Evolutionary conservation across 768 basidiomycete species (phyloP), one percentile per base, ranked within the genome.

Genomic region (Polyporus arcularius): DNA sequence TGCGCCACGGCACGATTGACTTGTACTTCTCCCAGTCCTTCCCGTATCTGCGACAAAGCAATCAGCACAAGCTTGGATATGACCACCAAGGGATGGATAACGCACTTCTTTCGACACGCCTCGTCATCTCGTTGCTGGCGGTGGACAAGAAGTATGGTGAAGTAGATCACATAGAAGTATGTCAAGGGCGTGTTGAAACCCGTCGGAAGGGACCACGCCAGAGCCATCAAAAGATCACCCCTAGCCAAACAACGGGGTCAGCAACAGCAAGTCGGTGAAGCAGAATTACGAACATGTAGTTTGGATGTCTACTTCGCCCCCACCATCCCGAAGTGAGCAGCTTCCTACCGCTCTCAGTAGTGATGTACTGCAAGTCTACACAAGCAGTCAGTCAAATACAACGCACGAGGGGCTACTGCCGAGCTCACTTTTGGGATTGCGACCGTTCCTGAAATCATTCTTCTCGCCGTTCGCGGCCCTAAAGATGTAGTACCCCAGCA

Each of bases 301-400:
- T 95, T 1, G 97, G 97, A 74, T 99, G 97, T 42, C 92, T 84
- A 0, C 91, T 96, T 52, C 82, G 74, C 9, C 96, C 96, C 97
- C 97, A 99, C 97, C 97, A 98, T 6, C 97, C 97, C 4, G 92
- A 92, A 31, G 87, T 96, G 31, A 99, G 82, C 39, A 99, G 80
- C 73, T 94, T 96, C 3, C 92, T 88, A 10, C 97, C 97, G 16
- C 85, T 83, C 63, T 86, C 83, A 1, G 97, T 98, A 43, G 84
- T 80, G 72, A 98, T 84, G 70, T 76, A 96, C 62, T 81, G 75
- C n/a, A 96, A 78, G 70, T 92, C 95, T 96, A 26, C 16, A n/a
- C 30, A 16, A 9, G 28, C n/a, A 38, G 32, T 16, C 21, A 6
- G n/a, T 47, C n/a, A 47, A 11, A 21, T 3, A 6, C 6, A 21